Evolutionary conservation across 1,139 yeast genomes (phyloP).

Genomic region (Magnusiomyces suaveolens): DNA sequence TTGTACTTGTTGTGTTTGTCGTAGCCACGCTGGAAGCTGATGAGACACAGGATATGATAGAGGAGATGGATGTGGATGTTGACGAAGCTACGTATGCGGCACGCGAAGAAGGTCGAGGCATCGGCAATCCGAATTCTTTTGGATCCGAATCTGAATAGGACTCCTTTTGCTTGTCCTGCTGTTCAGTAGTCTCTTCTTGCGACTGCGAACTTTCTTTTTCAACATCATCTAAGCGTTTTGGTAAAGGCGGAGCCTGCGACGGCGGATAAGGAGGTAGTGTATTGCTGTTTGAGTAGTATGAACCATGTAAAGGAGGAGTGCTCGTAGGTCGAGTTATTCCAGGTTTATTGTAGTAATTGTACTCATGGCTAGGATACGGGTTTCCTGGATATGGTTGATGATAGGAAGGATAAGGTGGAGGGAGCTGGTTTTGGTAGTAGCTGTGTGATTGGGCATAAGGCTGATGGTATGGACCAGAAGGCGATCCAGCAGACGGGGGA

Average conservation of each 20-base stretch:
- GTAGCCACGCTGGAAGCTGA: background rate
- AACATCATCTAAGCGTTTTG: background rate
- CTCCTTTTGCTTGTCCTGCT: background rate
- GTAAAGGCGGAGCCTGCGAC: background rate
- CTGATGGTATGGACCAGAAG: too few relatives aligned
- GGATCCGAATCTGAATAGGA: background rate
- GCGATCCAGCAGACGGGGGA: background rate
- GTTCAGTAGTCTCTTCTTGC: background rate
- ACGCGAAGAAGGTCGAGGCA: background rate
- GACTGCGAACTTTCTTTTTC: background rate
- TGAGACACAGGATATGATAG: background rate
- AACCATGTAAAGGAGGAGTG: background rate
- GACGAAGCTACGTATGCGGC: background rate
- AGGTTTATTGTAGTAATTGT: background rate
- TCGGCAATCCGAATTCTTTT: background rate
- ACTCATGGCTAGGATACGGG: background rate
- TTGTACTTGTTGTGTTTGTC: background rate
- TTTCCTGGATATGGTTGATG: background rate
- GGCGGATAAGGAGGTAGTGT: background rate
- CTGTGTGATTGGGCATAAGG: too few relatives aligned
- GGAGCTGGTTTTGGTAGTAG: too few relatives aligned
- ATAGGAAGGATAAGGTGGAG: too few relatives aligned
- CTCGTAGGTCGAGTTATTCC: background rate
- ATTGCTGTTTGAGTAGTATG: background rate
- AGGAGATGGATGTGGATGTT: background rate